Evolutionary conservation across 257 asterid species (phyloP).

Genomic region (Salvia splendens): DNA sequence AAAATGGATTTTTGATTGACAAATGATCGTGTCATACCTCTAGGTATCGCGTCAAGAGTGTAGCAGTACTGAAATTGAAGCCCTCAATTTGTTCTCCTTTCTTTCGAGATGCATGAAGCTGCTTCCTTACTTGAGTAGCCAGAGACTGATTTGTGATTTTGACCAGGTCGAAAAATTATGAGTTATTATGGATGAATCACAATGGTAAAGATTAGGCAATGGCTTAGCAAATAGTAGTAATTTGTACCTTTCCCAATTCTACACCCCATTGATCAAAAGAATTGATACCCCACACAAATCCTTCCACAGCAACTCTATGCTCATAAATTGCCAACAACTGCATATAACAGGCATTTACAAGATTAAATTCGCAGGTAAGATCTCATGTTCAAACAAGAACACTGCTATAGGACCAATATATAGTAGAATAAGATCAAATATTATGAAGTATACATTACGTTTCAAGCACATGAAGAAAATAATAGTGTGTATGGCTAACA

Average conservation of each 20-base stretch:
- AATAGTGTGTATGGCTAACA: neutral
- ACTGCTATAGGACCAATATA: slow-evolving; percentile 11
- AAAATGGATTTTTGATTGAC: slow-evolving; percentile 16
- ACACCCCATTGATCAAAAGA: slow-evolving; percentile 99
- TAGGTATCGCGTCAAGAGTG: slow-evolving; percentile 63
- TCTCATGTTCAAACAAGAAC: slow-evolving; percentile 15
- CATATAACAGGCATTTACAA: slow-evolving; percentile 34
- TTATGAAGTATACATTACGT: neutral
- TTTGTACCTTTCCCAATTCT: slow-evolving; percentile 86
- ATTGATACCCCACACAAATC: slow-evolving; percentile 95
- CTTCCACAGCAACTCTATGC: slow-evolving; percentile 94
- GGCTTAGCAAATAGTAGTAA: neutral
- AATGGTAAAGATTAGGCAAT: neutral
- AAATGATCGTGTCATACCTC: slow-evolving; percentile 48
- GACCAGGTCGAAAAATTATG: slow-evolving; percentile 10
- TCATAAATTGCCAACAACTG: slow-evolving; percentile 96
- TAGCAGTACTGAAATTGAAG: slow-evolving; percentile 84
- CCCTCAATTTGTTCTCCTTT: slow-evolving; percentile 75
- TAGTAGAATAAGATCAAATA: neutral
- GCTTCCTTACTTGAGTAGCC: slow-evolving; percentile 96
- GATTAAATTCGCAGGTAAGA: slow-evolving; percentile 16
- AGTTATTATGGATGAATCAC: slow-evolving; percentile 11
- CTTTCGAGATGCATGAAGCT: slow-evolving; percentile 90
- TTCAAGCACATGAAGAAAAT: neutral
- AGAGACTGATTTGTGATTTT: slow-evolving; percentile 56